Conservation (phyloP, 202 grass and related monocot species). For the Hordeum pubiflorum region DNA sequence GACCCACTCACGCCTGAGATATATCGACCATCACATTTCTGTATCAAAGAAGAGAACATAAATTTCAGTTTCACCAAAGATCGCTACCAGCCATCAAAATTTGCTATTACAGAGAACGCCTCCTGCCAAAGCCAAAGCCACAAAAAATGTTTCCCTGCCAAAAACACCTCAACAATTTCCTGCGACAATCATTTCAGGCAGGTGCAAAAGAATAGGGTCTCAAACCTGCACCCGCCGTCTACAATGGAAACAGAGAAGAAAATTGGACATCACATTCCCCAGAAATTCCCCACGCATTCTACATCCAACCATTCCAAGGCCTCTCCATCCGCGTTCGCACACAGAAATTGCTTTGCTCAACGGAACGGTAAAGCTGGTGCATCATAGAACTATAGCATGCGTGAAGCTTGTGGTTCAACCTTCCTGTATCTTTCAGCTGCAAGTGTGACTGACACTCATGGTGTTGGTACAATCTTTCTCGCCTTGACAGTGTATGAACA, state of each 20-base stretch:
- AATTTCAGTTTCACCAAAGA: not conserved
- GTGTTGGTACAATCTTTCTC: not conserved
- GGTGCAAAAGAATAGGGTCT: not conserved
- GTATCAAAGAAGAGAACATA: not conserved
- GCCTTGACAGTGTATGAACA: not conserved
- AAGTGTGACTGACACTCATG: not conserved
- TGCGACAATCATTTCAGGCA: not conserved
- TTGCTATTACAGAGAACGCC: conserved; percentile 3
- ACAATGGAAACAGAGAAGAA: not conserved
- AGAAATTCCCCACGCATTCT: not conserved
- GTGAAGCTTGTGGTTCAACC: not conserved
- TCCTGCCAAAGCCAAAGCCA: not conserved
- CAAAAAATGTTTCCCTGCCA: not conserved
- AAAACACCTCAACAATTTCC: not conserved
- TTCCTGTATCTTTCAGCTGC: not conserved
- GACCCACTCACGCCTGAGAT: not conserved
- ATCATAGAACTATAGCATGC: not conserved
- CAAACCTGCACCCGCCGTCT: not conserved
- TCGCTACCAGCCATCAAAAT: conserved; percentile 1
- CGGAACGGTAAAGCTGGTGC: not conserved
- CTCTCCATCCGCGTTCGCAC: not conserved
- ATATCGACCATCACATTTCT: not conserved
- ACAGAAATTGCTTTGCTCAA: not conserved
- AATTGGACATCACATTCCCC: not conserved
- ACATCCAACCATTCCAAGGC: not conserved